Percentiles rank a stretch among this genome's conserved stretches.
These are phyloP conservation scores for Pleurotus tuber-regium DNA, from an alignment of 768 basidiomycete genomes.

Conservation along the genomic window DNA sequence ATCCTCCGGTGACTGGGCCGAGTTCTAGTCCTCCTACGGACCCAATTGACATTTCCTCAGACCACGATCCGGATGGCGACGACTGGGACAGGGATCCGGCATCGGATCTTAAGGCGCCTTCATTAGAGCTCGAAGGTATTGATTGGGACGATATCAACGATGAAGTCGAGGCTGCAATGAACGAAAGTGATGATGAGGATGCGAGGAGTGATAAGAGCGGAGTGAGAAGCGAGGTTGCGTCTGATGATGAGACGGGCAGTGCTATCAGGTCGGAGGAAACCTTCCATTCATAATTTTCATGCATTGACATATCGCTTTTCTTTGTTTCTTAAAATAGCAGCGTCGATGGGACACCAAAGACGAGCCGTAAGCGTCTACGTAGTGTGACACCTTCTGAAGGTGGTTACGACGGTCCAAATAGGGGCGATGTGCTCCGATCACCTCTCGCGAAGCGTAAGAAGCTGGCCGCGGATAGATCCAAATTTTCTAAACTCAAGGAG, in stretches of 20 bases:
- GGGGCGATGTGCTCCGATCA: slow-evolving; percentile 48
- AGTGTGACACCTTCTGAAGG: slow-evolving; percentile 69
- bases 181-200: slow-evolving; percentile 65
- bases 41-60: slow-evolving; percentile 55
- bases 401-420: slow-evolving; percentile 36
- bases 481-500: slow-evolving; percentile 68
- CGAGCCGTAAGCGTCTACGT: slow-evolving; percentile 66
- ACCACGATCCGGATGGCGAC: slow-evolving; percentile 64
- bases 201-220: slow-evolving; percentile 36
- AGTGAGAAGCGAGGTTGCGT: slow-evolving; percentile 39
- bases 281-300: slow-evolving; percentile 13
- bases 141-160: slow-evolving; percentile 84
- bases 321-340: slow-evolving; percentile 26
- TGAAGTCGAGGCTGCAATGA: slow-evolving; percentile 86
- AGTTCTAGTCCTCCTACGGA: slow-evolving; percentile 35
- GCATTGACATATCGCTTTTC: slow-evolving; percentile 20
- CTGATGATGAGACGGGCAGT: slow-evolving; percentile 52
- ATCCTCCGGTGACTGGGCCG: slow-evolving; percentile 38
- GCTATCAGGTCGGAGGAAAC: slow-evolving; percentile 32
- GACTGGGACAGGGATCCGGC: slow-evolving; percentile 53
- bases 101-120: slow-evolving; percentile 9
- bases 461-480: slow-evolving; percentile 60
- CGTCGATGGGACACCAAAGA: slow-evolving; percentile 37
- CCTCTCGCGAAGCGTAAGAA: slow-evolving; percentile 83
- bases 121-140: slow-evolving; percentile 57